Evolutionary conservation across 345 rosid species (phyloP), one percentile per base, ranked within the genome.

Genomic region (Stellera chamaejasme): DNA sequence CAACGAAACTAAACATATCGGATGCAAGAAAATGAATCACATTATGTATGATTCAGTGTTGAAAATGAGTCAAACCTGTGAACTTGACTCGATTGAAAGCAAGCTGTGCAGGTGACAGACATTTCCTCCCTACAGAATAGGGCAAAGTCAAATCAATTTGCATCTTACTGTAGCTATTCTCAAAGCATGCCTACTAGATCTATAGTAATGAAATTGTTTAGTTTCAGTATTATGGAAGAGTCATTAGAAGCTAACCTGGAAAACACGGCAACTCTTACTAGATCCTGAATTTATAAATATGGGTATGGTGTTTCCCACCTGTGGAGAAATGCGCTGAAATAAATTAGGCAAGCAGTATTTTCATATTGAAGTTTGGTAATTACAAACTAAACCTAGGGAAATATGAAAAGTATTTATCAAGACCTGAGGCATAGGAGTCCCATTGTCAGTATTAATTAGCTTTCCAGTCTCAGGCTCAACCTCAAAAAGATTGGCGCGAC

Each of bases 361-460:
- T 32, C 8, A 47, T n/a, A 47, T 2, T n/a, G 50, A 15, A 47
- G 2, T 32, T 43, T 13, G 55, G 12, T 47, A 32, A 36, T 19
- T 19, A 19, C 23, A 19, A 0, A 19, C 23, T 19, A 19, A 19
- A 19, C 23, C 23, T 19, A 6, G 16, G 19, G 7, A 13, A n/a
- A 0, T 19, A 45, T 11, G 57, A 2, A n/a, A 13, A 15, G 51
- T 6, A 50, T 50, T 5, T 10, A 15, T 58, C 50, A 60, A 44
- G 66, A 89, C 97, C 95, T 80, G 97, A 70, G 85, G 66, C 91
- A 83, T 77, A 49, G 97, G 87, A 61, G 87, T 82, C 60, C 95
- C 97, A 68, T 89, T 83, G 66, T 89, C 97, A 45, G 97, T 86
- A 60, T 86, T 86, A 42, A 73, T 49, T 39, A 89, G 87, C 95